phyloP scores from a whole-genome alignment of 345 rosid species.

The Murraya koenigii region DNA sequence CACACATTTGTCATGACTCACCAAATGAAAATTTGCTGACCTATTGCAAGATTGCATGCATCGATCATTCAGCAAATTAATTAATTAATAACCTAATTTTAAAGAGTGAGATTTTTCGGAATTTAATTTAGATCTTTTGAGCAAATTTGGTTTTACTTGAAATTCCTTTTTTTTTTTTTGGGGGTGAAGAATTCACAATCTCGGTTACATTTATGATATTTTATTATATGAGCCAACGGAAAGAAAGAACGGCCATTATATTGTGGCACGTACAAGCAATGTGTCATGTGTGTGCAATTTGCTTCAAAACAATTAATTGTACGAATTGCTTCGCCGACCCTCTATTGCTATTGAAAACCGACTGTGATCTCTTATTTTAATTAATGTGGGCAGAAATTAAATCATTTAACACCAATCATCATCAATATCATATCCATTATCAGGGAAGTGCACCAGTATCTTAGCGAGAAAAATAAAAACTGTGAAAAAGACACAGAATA shows the following conservation, averaged over 20 bases:
- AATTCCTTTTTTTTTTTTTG: not conserved
- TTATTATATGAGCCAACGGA: not conserved
- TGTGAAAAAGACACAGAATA: too few species aligned
- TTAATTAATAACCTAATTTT: not conserved
- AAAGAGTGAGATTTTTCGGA: not conserved
- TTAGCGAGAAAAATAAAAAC: not conserved
- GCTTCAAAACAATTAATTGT: not conserved
- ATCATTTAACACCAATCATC: not conserved
- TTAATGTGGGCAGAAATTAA: not conserved
- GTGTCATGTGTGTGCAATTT: not conserved
- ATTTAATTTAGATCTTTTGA: too few species aligned
- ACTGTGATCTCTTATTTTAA: not conserved
- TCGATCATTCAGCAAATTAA: not conserved
- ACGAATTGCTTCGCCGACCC: not conserved
- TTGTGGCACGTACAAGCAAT: not conserved
- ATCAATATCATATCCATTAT: not conserved
- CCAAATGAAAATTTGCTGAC: not conserved
- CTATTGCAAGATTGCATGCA: not conserved
- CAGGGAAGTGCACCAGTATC: not conserved
- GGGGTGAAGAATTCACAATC: too few species aligned
- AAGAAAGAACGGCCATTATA: not conserved
- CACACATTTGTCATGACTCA: not conserved
- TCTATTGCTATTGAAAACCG: not conserved
- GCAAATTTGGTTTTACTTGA: not conserved
- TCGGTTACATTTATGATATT: not conserved